Conservation (phyloP, 805 yeast genomes). For the Pichia eremophila region DNA sequence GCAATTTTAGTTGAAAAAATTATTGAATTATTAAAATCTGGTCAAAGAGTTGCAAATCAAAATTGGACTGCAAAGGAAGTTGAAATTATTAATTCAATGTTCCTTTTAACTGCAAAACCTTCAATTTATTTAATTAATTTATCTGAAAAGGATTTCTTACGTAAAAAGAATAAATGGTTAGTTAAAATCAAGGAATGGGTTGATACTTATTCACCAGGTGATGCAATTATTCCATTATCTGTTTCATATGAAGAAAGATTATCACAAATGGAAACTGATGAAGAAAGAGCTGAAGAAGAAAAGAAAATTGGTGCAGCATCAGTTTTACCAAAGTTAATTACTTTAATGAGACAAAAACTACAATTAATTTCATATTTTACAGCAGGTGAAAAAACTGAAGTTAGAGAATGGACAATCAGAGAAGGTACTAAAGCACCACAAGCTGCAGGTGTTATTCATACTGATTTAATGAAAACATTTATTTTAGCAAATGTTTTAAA, state of each 20-base stretch:
- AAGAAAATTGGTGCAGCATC: constrained; percentile 32
- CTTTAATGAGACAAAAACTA: constrained; percentile 56
- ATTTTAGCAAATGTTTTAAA: constrained; percentile 69
- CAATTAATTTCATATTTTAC: constrained; percentile 78
- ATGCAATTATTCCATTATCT: constrained; percentile 83
- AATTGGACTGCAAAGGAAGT: constrained; percentile 59
- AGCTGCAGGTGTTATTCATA: constrained; percentile 87
- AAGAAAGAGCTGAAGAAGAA: constrained; percentile 27
- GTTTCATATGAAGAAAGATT: constrained; percentile 89
- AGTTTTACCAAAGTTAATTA: constrained; percentile 55
- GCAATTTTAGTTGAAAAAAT: constrained; percentile 46
- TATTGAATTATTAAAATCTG: constrained; percentile 56
- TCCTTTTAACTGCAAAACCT: constrained; percentile 83
- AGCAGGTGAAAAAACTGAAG: constrained; percentile 70
- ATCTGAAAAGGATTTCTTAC: constrained; percentile 56
- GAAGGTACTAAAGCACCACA: constrained; percentile 71
- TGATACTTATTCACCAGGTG: constrained; percentile 56
- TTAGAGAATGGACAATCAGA: constrained; percentile 82
- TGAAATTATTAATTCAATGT: constrained; percentile 57
- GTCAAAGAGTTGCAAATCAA: constrained; percentile 50
- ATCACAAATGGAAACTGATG: constrained; percentile 74
- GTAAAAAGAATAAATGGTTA: constrained; percentile 42
- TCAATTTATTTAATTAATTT: constrained; percentile 69
- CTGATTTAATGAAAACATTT: constrained; percentile 74
- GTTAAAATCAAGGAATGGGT: constrained; percentile 57